phyloP scores from a whole-genome alignment of 2,329 filamentous ascomycete species.

The Aspergillus nomiae region DNA sequence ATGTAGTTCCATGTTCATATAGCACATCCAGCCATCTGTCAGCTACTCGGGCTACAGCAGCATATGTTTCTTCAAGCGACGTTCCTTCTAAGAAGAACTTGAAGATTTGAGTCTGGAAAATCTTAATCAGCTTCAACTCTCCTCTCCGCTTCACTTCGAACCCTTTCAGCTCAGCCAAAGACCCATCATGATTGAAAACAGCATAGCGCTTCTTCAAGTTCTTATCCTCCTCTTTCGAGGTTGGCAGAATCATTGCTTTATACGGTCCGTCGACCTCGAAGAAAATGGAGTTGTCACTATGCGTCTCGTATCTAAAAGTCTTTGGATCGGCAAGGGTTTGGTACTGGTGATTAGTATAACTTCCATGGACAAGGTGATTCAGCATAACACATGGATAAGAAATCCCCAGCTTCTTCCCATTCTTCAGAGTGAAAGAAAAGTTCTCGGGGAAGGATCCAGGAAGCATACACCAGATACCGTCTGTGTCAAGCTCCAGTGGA shows the following conservation, averaged over 20 bases:
- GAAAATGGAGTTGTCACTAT: constrained; percentile 99
- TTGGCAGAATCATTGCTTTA: constrained; percentile 94
- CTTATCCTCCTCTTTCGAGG: constrained; percentile 98
- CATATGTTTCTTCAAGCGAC: constrained; percentile 86
- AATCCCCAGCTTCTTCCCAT: constrained; percentile 93
- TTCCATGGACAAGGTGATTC: constrained; percentile 92
- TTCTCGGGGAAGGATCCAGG: constrained; percentile 96
- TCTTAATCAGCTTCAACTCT: constrained; percentile 98
- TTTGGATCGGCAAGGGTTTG: constrained; percentile 80
- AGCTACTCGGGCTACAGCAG: constrained; percentile 87
- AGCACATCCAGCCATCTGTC: constrained; percentile 97
- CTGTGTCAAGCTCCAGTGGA: constrained; percentile 91
- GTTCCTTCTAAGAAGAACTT: constrained; percentile 96
- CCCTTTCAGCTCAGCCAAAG: constrained; percentile 90
- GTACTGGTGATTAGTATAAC: constrained; percentile 97
- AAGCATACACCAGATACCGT: constrained; percentile 99
- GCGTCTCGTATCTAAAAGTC: constrained; percentile 88
- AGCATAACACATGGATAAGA: constrained; percentile 99
- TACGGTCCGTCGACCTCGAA: constrained; percentile 99
- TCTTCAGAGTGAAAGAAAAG: constrained; percentile 89
- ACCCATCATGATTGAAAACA: constrained; percentile 97
- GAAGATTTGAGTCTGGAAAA: constrained; percentile 99
- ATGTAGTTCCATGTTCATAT: constrained; percentile 79
- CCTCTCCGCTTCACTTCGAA: constrained; percentile 97
- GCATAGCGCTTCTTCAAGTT: constrained; percentile 99